Evolutionary conservation across 495 filamentous ascomycete genomes (phyloP).

Genomic region (Annulohypoxylon nitens): DNA sequence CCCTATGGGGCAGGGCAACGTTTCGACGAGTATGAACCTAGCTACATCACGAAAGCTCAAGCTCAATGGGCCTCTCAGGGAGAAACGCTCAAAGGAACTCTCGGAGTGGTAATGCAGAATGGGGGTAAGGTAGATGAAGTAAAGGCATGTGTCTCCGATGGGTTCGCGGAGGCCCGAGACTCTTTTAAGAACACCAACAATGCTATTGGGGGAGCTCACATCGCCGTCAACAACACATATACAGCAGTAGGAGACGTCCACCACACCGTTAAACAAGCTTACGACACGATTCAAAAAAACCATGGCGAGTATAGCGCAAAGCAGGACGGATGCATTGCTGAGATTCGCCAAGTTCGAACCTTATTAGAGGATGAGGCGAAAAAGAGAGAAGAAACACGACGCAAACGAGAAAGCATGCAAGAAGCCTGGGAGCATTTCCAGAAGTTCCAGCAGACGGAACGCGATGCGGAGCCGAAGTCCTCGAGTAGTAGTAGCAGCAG

Average conservation of each 20-base stretch:
- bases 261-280: conserved; percentile 35
- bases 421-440: conserved; percentile 46
- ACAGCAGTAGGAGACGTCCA: conserved; percentile 40
- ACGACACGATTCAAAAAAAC: conserved; percentile 40
- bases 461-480: conserved; percentile 31
- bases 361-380: conserved; percentile 47
- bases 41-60: conserved; percentile 23
- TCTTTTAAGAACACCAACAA: conserved; percentile 33
- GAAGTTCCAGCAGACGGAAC: conserved; percentile 36
- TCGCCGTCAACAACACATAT: conserved; percentile 32
- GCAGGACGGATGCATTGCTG: conserved; percentile 45
- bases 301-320: conserved; percentile 36
- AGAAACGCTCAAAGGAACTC: conserved; percentile 17
- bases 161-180: conserved; percentile 35
- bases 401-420: conserved; percentile 39
- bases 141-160: conserved; percentile 36
- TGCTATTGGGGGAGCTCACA: conserved; percentile 25
- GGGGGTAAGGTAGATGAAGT: conserved; percentile 41
- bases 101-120: conserved; percentile 24
- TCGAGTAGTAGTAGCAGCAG: conserved; percentile 24
- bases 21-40: conserved; percentile 21
- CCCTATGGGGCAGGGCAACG: conserved; percentile 30
- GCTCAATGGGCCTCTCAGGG: conserved; percentile 29
- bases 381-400: conserved; percentile 41
- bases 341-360: conserved; percentile 41